Evolutionary conservation across 2,329 filamentous ascomycete genomes (phyloP), one percentile per base, ranked within the genome.

Genomic region (Botrytis galanthina): DNA sequence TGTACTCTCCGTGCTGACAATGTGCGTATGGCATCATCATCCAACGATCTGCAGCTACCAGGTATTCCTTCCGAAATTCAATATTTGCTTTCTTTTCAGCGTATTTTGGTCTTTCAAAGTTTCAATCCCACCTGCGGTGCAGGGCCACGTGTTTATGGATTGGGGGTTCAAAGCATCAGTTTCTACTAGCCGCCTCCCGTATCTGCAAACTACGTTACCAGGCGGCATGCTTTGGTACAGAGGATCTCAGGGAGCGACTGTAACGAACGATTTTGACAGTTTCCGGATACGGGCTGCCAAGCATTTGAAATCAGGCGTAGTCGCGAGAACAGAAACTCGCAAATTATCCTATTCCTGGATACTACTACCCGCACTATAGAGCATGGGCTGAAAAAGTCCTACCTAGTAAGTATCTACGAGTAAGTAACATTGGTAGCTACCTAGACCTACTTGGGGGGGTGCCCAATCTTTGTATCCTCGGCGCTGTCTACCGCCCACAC

Each of bases 271-370:
- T 48, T 26, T 20, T 32, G 60, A 39, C 32, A 37, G 51, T 60
- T 72, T 51, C 62, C 62, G 39, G 9, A 51, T 72, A 26, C 20
- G 51, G n/a, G 35, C 1, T 37, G 63, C 62, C 71, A 72, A 72
- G 62, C 8, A 69, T 42, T 68, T 9, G 26, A 32, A 39, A 46
- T 42, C 39, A 32, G 62, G 51, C 37, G 39, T 61, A 46, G 71
- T 57, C 46, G 66, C 37, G 46, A 69, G 71, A 44, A 68, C 20
- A 67, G 62, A 42, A 57, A 32, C 14, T 68, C 51, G 71, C 62
- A 72, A 61, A 16, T 48, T 48, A 67, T 72, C 51, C 71, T 72
- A 60, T 72, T 72, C 37, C 51, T 68, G 62, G 71, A 57, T 57
- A 44, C 70, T 35, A 39, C 48, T 32, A 60, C 39, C 63, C 57